A percentile compares a stretch with the other conserved stretches of the same genome.
Conservation (phyloP, 2,329 filamentous ascomycete genomes). For the Calonectria ilicicola region DNA sequence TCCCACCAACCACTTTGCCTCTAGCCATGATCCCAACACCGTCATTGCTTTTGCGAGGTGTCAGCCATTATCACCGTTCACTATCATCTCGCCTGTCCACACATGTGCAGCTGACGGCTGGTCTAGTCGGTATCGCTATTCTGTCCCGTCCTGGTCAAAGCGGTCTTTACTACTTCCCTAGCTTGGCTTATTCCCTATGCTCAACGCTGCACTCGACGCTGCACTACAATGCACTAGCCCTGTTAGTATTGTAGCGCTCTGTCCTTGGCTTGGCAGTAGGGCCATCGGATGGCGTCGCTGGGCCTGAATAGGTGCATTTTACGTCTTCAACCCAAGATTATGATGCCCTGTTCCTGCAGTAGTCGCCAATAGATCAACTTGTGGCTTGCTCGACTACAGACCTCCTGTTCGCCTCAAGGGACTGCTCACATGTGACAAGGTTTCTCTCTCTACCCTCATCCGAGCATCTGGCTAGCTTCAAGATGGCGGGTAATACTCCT, state of each 20-base stretch:
- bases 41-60: constrained; percentile 14
- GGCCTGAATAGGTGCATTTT: constrained; percentile 12
- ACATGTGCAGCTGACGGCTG: constrained; percentile 9
- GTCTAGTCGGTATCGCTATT: constrained; percentile 8
- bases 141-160: background rate
- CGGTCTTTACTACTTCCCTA: background rate
- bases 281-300: constrained; percentile 29
- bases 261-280: constrained; percentile 19
- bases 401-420: background rate
- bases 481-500: background rate
- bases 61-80: constrained; percentile 8
- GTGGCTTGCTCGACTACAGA: background rate
- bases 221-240: constrained; percentile 30
- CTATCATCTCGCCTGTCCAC: constrained; percentile 3
- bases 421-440: background rate
- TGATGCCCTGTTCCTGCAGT: constrained; percentile 42
- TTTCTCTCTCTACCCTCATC: background rate
- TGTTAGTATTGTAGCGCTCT: constrained; percentile 16
- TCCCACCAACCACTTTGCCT: constrained; percentile 3
- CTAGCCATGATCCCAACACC: background rate
- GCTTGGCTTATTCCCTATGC: too few species aligned
- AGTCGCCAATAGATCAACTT: constrained; percentile 30
- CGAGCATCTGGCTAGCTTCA: background rate
- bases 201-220: background rate
- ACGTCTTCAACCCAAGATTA: constrained; percentile 33